phyloP scores from a whole-genome alignment of 2,329 filamentous ascomycete species.

The Colletotrichum somersetense region DNA sequence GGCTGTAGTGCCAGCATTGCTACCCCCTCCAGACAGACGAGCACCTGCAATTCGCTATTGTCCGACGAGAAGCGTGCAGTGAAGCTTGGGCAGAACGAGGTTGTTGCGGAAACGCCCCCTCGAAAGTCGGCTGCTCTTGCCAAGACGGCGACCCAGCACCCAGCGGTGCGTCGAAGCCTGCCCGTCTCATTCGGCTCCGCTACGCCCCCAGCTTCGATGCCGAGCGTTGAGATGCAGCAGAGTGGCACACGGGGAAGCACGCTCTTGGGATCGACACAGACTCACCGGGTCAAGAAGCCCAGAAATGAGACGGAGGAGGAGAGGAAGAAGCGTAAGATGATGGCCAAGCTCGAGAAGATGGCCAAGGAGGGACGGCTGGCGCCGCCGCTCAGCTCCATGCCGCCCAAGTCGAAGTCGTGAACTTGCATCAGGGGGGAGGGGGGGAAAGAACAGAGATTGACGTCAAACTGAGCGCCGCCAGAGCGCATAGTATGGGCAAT shows the following conservation, averaged over 20 bases:
- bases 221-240: not conserved
- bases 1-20: not conserved
- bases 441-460: not conserved
- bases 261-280: constrained; percentile 21
- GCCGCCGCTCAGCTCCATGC: constrained; percentile 4
- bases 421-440: not conserved
- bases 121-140: not conserved
- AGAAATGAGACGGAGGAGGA: constrained; percentile 28
- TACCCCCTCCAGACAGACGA: not conserved
- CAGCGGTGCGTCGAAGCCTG: constrained; percentile 16
- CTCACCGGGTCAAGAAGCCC: constrained; percentile 35
- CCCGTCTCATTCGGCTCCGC: constrained; percentile 13
- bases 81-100: not conserved
- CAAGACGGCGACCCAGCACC: constrained; percentile 6
- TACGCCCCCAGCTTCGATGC: constrained; percentile 12
- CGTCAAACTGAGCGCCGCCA: not conserved
- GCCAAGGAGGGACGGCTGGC: constrained; percentile 28
- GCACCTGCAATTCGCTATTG: not conserved
- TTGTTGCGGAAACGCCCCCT: constrained; percentile 18
- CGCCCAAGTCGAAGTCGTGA: not conserved
- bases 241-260: constrained; percentile 6
- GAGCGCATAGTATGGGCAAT: not conserved
- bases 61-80: not conserved
- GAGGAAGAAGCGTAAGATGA: constrained; percentile 9
- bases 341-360: constrained; percentile 25